Conservation (phyloP, 2,329 filamentous ascomycete genomes). For the Colletotrichum sansevieriae region DNA sequence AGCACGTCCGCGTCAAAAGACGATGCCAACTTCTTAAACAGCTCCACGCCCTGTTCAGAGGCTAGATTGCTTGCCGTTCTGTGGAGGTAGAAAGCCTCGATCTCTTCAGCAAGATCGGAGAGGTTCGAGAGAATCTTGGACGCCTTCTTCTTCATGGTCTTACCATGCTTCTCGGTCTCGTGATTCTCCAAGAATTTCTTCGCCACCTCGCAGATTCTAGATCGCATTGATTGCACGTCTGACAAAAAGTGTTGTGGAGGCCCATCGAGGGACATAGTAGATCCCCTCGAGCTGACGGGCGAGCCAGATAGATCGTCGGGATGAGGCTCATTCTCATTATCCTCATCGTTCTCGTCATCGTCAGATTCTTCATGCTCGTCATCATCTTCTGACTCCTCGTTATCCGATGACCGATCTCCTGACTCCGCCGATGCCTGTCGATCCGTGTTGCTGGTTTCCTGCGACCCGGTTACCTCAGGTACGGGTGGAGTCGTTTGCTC, state of each 20-base stretch:
- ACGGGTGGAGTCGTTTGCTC: conserved; percentile 52
- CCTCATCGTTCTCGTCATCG: conserved; percentile 67
- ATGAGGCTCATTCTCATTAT: conserved; percentile 54
- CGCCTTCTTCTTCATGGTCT: conserved; percentile 83
- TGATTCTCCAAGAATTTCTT: conserved; percentile 87
- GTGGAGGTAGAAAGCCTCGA: conserved; percentile 77
- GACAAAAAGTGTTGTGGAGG: conserved; percentile 62
- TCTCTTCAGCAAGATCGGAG: conserved; percentile 77
- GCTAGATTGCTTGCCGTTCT: conserved; percentile 61
- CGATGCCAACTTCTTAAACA: conserved; percentile 82
- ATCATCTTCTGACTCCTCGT: conserved; percentile 64
- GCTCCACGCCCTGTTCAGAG: conserved; percentile 66
- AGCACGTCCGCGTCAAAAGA: conserved; percentile 92
- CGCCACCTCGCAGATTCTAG: conserved; percentile 81
- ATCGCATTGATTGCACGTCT: conserved; percentile 71
- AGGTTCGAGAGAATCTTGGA: conserved; percentile 80
- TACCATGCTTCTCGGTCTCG: conserved; percentile 79
- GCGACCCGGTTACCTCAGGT: conserved; percentile 46
- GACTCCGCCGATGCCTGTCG: conserved; percentile 31
- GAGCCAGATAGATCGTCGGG: conserved; percentile 75
- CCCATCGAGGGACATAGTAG: conserved; percentile 73
- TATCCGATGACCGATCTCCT: conserved; percentile 53
- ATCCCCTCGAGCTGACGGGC: conserved; percentile 74
- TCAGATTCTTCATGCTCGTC: conserved; percentile 63
- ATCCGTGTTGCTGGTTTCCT: conserved; percentile 24